Percentiles rank a stretch among this genome's conserved stretches.
Evolutionary conservation across 805 yeast genomes (phyloP).

Genomic region (Spathaspora girioi): DNA sequence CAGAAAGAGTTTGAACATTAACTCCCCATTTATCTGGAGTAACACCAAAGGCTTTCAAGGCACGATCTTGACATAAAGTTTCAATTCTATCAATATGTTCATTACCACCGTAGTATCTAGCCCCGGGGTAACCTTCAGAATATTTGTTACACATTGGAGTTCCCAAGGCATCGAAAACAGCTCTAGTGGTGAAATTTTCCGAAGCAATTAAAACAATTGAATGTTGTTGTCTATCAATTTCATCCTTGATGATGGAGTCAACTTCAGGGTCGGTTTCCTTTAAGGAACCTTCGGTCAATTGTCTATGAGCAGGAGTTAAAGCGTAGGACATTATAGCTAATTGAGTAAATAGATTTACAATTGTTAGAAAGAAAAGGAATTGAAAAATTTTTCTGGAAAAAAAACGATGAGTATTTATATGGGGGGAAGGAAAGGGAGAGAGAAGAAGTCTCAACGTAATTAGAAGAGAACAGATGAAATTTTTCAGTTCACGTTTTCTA

Average conservation of each 20-base stretch:
- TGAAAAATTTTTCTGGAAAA: background rate
- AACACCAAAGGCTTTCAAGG: slow-evolving; percentile 75
- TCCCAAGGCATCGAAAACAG: slow-evolving; percentile 92
- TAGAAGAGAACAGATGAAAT: no score
- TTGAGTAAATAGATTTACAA: background rate
- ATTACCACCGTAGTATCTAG: slow-evolving; percentile 97
- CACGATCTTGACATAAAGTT: slow-evolving; percentile 85
- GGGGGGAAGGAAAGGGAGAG: no score
- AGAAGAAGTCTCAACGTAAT: no score
- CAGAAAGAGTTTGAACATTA: slow-evolving; percentile 91
- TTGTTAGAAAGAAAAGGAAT: background rate
- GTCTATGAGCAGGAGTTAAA: slow-evolving; percentile 33
- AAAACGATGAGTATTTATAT: background rate
- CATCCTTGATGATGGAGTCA: slow-evolving; percentile 69
- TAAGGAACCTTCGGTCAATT: slow-evolving; percentile 59
- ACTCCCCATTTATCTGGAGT: slow-evolving; percentile 92
- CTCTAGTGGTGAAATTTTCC: slow-evolving; percentile 92
- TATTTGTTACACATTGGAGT: slow-evolving; percentile 97
- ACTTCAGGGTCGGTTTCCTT: slow-evolving; percentile 82
- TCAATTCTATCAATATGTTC: slow-evolving; percentile 92
- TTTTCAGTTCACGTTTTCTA: slow-evolving; percentile 1
- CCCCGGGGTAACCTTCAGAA: slow-evolving; percentile 98
- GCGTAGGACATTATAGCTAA: slow-evolving; percentile 9
- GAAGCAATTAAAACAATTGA: slow-evolving; percentile 92
- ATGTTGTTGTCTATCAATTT: slow-evolving; percentile 82